Base-by-base conservation (phyloP, 768 basidiomycete genomes). In the Fistulinella prunicolor region DNA sequence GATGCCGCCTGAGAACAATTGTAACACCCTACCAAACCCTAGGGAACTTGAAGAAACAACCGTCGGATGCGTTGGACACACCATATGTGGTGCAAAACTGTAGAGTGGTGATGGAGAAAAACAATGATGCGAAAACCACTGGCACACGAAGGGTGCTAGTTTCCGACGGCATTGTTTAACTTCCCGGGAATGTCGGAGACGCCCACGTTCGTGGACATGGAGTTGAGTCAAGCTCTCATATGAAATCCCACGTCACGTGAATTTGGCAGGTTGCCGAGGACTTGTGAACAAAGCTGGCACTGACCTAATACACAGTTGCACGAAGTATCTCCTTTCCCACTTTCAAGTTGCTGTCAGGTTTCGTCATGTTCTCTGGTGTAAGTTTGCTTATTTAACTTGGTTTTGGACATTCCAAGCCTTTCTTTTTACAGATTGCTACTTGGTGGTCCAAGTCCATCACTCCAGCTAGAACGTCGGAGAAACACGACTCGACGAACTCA, bases 11-110 rank as follows among this genome's bases (percentile, higher is more conserved):
- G 73, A 1, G 80, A 74, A 60, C 91, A 93, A 19, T 76, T 78
- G 21, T 78, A n/a, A n/a, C n/a, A n/a, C 45, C 7, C 86, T 88
- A 10, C 86, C 87, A 60, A 89, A 91, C 12, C 92, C 92, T 20
- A 80, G 77, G 5, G 91, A 92, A 65, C 94, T n/a, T n/a, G n/a
- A n/a, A n/a, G n/a, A n/a, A 96, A 20, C 75, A 65, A 62, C 93
- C 94, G 5, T 47, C 47, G 0, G 66, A 60, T 0, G 47, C 28
- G 35, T 20, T 58, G 7, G 64, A 53, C 23, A 38, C 48, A 13
- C 65, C 65, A 22, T 55, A 57, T 30, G 68, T 66, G 37, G 47
- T 38, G 40, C 66, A 66, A 39, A 59, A 55, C 17, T 66, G 66
- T 7, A 57, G 66, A 0, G 19, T 14, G 19, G 32, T 38, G 35